These are phyloP conservation scores for Magnaporthiopsis poae DNA, from an alignment of 2,329 filamentous ascomycete genomes.

Conservation along the genomic window DNA sequence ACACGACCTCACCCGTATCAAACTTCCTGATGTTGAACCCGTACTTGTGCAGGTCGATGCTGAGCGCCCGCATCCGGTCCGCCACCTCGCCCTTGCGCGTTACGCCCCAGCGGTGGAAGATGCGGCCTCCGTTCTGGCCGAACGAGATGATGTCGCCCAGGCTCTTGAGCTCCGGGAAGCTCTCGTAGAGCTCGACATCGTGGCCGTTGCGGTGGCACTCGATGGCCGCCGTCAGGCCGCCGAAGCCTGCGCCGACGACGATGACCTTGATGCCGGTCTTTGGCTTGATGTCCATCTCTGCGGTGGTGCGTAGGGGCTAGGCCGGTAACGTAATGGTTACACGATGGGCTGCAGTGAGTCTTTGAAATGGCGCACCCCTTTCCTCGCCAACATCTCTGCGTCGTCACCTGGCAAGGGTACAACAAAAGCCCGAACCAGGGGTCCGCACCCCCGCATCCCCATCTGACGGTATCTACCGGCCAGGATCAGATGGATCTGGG, in stretches of 20 bases:
- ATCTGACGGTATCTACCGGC: not conserved
- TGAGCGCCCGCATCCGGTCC: constrained; percentile 26
- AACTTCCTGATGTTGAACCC: constrained; percentile 55
- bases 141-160: constrained; percentile 56
- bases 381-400: not conserved
- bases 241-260: constrained; percentile 46
- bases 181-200: constrained; percentile 47
- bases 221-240: constrained; percentile 51
- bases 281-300: constrained; percentile 7
- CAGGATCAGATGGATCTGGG: not conserved
- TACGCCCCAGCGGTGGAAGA: constrained; percentile 47
- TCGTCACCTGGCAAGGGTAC: not conserved
- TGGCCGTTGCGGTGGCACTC: constrained; percentile 55
- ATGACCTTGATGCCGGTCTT: constrained; percentile 44
- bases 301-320: not conserved
- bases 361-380: not conserved
- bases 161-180: constrained; percentile 45
- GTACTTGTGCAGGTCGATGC: constrained; percentile 41
- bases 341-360: not conserved
- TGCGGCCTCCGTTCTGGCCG: constrained; percentile 50
- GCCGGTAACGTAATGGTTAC: too few species aligned
- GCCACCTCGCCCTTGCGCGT: not conserved
- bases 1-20: constrained; percentile 48
- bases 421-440: not conserved
- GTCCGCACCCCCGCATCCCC: not conserved